A percentile compares a stretch with the other conserved stretches of the same genome.
Evolutionary conservation across 768 basidiomycete species (phyloP).

Genomic region (Russula sp.): DNA sequence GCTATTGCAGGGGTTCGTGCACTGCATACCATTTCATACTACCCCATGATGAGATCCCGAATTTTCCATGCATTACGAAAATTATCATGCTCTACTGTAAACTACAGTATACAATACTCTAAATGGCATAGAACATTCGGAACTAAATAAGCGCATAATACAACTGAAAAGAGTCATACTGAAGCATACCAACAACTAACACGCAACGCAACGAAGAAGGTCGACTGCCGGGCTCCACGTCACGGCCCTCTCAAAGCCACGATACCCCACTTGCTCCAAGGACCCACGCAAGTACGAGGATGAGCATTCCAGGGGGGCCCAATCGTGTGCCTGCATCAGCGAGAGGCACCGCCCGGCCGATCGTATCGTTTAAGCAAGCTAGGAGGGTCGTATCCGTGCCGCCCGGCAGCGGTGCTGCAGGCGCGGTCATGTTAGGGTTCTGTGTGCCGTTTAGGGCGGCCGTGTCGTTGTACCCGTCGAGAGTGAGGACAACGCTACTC

Average conservation of each 20-base stretch:
- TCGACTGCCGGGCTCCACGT: neutral
- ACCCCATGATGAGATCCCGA: too few relatives aligned
- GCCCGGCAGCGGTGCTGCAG: constrained; percentile 47
- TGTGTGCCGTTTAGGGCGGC: constrained; percentile 21
- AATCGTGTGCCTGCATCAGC: constrained; percentile 32
- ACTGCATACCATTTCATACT: too few relatives aligned
- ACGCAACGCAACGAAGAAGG: too few relatives aligned
- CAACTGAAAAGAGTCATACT: too few relatives aligned
- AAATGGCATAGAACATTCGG: neutral
- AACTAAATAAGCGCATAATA: neutral
- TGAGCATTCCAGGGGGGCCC: constrained; percentile 2
- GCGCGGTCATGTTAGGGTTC: constrained; percentile 32
- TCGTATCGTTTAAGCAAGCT: constrained; percentile 56
- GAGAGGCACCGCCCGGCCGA: constrained; percentile 53
- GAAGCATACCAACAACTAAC: too few relatives aligned
- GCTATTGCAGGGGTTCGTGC: too few relatives aligned
- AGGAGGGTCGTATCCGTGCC: constrained; percentile 46
- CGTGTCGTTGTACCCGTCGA: constrained; percentile 30
- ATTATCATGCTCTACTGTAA: too few relatives aligned
- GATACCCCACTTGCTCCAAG: neutral
- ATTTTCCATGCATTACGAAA: too few relatives aligned
- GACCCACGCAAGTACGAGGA: neutral
- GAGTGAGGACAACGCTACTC: constrained; percentile 25
- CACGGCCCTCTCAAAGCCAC: neutral
- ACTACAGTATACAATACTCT: neutral